Evolutionary conservation across 768 basidiomycete genomes (phyloP).

Genomic region (Termitomyces sp.): DNA sequence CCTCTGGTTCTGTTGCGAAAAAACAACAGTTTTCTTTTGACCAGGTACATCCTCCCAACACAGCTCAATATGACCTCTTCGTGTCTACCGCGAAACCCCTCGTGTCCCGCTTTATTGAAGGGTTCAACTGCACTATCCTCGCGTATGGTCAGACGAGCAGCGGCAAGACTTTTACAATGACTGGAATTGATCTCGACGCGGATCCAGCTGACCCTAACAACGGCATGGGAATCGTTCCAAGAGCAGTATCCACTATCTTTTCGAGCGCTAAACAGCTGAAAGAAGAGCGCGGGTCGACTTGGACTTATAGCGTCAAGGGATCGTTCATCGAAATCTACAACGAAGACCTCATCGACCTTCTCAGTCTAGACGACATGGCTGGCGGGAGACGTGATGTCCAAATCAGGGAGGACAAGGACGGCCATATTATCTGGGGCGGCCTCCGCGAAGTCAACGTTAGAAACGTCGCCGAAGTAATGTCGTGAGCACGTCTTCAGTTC

Average conservation of each 20-base stretch:
- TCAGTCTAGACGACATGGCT: constrained; percentile 67
- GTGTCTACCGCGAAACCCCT: constrained; percentile 82
- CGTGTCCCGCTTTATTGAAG: constrained; percentile 83
- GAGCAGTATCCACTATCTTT: constrained; percentile 90
- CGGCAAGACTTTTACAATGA: constrained; percentile 98
- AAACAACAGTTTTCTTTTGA: constrained; percentile 91
- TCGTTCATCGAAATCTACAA: constrained; percentile 99
- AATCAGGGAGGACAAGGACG: constrained; percentile 96
- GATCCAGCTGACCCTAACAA: constrained; percentile 81
- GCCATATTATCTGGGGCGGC: constrained; percentile 96
- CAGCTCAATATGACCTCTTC: constrained; percentile 85
- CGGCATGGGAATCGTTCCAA: constrained; percentile 92
- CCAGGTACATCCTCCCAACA: constrained; percentile 85
- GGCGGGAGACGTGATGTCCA: constrained; percentile 82
- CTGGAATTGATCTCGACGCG: constrained; percentile 86
- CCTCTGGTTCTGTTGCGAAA: constrained; percentile 52
- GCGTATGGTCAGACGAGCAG: constrained; percentile 98
- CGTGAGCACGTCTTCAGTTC: constrained; percentile 46
- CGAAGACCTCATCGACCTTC: constrained; percentile 95
- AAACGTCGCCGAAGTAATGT: constrained; percentile 87
- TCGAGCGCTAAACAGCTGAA: constrained; percentile 69
- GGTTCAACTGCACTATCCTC: constrained; percentile 96
- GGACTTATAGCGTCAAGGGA: constrained; percentile 80
- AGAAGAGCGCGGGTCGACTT: constrained; percentile 69
- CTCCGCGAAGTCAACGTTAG: constrained; percentile 89